Percentiles rank a stretch among this genome's conserved stretches.
These are phyloP conservation scores for Yamadazyma sp. DNA, from an alignment of 805 yeast genomes.

Conservation along the genomic window DNA sequence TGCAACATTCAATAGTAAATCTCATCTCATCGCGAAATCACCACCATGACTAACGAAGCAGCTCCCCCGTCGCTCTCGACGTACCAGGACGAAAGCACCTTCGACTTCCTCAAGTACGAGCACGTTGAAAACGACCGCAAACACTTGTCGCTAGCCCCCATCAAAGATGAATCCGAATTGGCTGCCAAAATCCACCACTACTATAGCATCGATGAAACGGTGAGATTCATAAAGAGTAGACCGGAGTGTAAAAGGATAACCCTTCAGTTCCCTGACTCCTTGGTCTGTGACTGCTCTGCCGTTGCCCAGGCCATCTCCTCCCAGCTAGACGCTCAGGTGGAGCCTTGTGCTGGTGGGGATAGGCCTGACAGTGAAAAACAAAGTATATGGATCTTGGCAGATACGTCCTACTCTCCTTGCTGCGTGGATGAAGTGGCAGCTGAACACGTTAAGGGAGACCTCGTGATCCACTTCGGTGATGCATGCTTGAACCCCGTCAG, in stretches of 20 bases:
- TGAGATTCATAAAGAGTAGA: constrained; percentile 32
- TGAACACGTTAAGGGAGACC: constrained; percentile 82
- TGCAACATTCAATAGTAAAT: neutral
- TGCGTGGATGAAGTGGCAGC: constrained; percentile 98
- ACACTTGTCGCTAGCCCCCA: constrained; percentile 25
- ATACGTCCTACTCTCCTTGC: constrained; percentile 92
- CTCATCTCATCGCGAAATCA: constrained; percentile 7
- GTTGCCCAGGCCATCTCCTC: constrained; percentile 7
- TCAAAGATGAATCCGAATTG: constrained; percentile 26
- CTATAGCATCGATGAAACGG: constrained; percentile 55
- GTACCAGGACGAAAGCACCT: constrained; percentile 61
- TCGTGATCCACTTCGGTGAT: constrained; percentile 91
- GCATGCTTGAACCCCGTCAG: constrained; percentile 85
- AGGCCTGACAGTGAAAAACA: constrained; percentile 3
- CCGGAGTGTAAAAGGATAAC: constrained; percentile 55
- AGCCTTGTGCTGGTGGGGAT: neutral
- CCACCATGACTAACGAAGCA: constrained; percentile 17
- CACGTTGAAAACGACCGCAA: constrained; percentile 20
- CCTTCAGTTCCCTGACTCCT: constrained; percentile 83
- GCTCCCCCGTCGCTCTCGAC: constrained; percentile 82
- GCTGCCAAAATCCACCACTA: constrained; percentile 41
- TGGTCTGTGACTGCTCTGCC: constrained; percentile 65
- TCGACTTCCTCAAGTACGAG: constrained; percentile 25
- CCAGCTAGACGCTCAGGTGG: neutral
- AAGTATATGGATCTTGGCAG: constrained; percentile 75